These are phyloP conservation scores for Stramenopiles sp. DNA, from an alignment of 352 stramenopile species.

Conservation along the genomic window DNA sequence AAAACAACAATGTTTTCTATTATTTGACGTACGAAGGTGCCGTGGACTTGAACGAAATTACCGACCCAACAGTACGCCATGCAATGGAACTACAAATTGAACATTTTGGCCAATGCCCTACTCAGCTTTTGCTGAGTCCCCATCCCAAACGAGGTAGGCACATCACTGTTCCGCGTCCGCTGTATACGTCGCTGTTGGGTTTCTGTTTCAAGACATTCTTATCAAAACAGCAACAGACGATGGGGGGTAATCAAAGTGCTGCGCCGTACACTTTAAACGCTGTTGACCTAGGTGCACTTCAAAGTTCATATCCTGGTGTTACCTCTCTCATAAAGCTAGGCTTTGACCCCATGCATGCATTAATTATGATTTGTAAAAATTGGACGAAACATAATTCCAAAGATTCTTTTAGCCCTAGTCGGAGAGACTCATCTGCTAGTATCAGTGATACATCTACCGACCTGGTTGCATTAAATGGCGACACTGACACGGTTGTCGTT, in stretches of 20 bases:
- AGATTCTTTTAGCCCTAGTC: no score
- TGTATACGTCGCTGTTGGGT: not conserved
- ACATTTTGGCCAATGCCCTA: constrained; percentile 7
- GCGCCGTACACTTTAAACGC: no score
- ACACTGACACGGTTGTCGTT: no score
- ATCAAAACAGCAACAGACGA: no score
- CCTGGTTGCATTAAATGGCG: not conserved
- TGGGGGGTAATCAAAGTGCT: no score
- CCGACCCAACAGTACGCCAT: constrained; percentile 35
- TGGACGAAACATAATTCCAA: no score
- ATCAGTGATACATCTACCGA: no score
- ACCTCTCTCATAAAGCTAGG: not conserved
- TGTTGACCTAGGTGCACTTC: no score
- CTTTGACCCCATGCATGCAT: not conserved
- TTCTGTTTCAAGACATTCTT: no score
- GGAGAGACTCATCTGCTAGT: no score
- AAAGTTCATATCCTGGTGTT: no score
- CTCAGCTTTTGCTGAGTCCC: not conserved
- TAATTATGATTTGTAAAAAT: not conserved
- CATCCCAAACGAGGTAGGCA: not conserved
- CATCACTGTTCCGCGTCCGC: not conserved
- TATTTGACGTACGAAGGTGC: constrained; percentile 90
- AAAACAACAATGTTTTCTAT: constrained; percentile 90
- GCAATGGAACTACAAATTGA: constrained; percentile 15
- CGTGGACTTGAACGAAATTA: constrained; percentile 73